A percentile compares a stretch with the other conserved stretches of the same genome.
These are phyloP conservation scores for Closterium sp. DNA, from an alignment of 139 green algal genomes.

Conservation along the genomic window DNA sequence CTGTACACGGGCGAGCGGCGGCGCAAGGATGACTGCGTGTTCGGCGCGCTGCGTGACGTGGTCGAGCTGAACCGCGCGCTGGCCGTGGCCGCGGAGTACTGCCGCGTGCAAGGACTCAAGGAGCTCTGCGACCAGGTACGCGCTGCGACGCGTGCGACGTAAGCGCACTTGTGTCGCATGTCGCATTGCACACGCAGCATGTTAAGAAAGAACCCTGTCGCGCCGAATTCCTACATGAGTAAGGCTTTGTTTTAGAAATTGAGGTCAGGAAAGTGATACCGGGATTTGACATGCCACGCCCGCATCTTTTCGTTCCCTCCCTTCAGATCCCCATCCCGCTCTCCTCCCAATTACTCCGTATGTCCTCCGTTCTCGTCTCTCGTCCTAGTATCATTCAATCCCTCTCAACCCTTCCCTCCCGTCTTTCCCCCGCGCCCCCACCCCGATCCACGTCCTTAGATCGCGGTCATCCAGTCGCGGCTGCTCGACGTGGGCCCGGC, in stretches of 20 bases:
- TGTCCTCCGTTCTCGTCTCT: too few species aligned
- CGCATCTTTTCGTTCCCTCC: too few species aligned
- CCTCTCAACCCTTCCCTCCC: background rate
- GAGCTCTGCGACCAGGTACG: conserved; percentile 42
- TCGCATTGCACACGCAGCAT: too few species aligned
- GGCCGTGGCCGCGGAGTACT: conserved; percentile 57
- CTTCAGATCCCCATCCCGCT: too few species aligned
- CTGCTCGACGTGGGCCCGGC: conserved; percentile 89
- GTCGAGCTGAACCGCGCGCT: conserved; percentile 87
- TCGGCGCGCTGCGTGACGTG: conserved; percentile 86
- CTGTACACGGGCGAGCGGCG: conserved; percentile 87
- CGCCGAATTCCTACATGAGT: too few species aligned
- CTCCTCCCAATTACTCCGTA: too few species aligned
- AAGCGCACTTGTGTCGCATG: background rate
- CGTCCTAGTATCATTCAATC: too few species aligned
- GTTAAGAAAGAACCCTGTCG: too few species aligned
- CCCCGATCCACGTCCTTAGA: conserved; percentile 53
- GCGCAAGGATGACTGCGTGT: conserved; percentile 77
- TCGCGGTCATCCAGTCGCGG: conserved; percentile 76
- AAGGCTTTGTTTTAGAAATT: too few species aligned
- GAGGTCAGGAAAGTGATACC: too few species aligned
- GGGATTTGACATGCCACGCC: background rate
- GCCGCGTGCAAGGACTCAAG: conserved; percentile 5
- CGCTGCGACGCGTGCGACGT: background rate
- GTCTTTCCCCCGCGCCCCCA: background rate